Evolutionary conservation across 2,329 filamentous ascomycete species (phyloP).

Genomic region (Phyllosticta citriasiana): DNA sequence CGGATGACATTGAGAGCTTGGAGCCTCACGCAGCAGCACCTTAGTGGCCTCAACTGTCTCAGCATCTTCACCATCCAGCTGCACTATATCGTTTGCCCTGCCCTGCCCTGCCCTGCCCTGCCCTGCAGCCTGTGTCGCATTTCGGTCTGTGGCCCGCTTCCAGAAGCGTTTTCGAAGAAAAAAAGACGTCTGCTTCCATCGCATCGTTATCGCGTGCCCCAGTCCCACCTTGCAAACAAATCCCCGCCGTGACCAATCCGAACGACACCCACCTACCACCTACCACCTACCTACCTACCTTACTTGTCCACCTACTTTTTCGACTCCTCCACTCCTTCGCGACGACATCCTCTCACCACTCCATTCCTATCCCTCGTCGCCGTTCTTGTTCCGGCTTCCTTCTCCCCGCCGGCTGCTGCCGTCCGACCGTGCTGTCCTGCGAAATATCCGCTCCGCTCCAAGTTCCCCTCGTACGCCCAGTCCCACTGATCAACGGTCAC

Average conservation of each 20-base stretch:
- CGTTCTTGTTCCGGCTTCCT: not conserved
- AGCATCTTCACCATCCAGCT: too few relatives aligned
- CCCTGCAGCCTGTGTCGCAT: not conserved
- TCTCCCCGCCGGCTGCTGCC: not conserved
- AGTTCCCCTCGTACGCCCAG: conserved; percentile 1
- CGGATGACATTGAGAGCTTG: not conserved
- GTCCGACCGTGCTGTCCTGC: not conserved
- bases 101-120: too few relatives aligned
- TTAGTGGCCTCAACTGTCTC: not conserved
- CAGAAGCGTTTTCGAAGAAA: not conserved
- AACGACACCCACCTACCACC: not conserved
- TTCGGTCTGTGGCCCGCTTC: not conserved
- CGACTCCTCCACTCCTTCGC: not conserved
- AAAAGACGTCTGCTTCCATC: not conserved
- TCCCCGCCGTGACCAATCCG: not conserved
- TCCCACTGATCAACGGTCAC: conserved; percentile 6
- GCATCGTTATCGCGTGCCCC: not conserved
- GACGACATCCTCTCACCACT: not conserved
- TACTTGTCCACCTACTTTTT: not conserved
- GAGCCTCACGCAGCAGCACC: not conserved
- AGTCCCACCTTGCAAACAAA: not conserved
- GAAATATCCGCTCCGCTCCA: not conserved
- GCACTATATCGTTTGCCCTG: too few relatives aligned
- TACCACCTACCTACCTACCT: not conserved
- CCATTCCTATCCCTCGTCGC: not conserved